phyloP scores from a whole-genome alignment of 192 early-diverging fungal genomes.

The Coemansia sp. region DNA sequence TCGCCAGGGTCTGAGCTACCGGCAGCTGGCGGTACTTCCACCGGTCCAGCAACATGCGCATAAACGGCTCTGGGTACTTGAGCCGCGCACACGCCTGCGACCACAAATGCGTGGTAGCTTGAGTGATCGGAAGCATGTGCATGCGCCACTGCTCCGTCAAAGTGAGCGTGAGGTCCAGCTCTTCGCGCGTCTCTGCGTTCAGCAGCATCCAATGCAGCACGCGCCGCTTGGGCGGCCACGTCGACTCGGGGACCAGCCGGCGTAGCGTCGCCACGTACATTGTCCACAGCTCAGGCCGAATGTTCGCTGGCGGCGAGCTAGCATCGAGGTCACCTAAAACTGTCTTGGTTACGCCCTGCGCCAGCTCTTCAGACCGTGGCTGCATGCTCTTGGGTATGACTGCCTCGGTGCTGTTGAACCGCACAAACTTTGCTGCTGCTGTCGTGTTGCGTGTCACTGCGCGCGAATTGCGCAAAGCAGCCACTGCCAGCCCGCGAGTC shows the following conservation, averaged over 20 bases:
- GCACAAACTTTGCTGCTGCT: not conserved
- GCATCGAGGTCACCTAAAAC: slow-evolving; percentile 10
- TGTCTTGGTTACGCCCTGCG: not conserved
- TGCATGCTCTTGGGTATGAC: slow-evolving; percentile 27
- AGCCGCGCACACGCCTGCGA: slow-evolving; percentile 29
- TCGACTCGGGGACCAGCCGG: slow-evolving; percentile 12
- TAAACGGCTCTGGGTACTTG: slow-evolving; percentile 24
- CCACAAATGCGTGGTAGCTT: slow-evolving; percentile 43
- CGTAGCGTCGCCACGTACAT: slow-evolving; percentile 28
- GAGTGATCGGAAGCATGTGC: slow-evolving; percentile 37
- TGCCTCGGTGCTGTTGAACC: slow-evolving; percentile 19
- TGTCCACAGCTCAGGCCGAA: slow-evolving; percentile 29
- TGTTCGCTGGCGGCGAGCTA: slow-evolving; percentile 9
- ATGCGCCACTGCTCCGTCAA: slow-evolving; percentile 39
- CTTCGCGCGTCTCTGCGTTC: slow-evolving; percentile 22
- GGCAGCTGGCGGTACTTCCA: slow-evolving; percentile 54
- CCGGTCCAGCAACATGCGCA: slow-evolving; percentile 37
- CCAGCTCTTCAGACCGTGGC: slow-evolving; percentile 11
- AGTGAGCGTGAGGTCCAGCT: slow-evolving; percentile 26
- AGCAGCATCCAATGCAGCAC: slow-evolving; percentile 35
- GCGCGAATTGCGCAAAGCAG: not conserved
- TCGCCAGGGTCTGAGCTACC: slow-evolving; percentile 23
- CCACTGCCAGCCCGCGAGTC: slow-evolving; percentile 4
- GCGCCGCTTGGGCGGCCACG: slow-evolving; percentile 26
- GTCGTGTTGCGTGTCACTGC: not conserved